Evolutionary conservation across 768 basidiomycete genomes (phyloP), one percentile per base, ranked within the genome.

Genomic region (Stropharia rugosoannulata): DNA sequence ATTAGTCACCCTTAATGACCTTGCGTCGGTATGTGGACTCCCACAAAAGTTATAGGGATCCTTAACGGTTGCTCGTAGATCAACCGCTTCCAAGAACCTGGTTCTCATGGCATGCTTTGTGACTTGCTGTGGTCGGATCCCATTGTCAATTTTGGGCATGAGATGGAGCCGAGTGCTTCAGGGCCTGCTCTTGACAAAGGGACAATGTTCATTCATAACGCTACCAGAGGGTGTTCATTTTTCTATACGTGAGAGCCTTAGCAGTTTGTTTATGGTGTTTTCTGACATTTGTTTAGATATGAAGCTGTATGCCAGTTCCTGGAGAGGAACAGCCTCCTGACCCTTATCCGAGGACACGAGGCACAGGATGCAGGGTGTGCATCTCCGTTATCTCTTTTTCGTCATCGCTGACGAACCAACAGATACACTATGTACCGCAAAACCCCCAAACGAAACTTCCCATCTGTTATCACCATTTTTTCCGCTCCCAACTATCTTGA

Each of bases 51-150:
- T 12, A 44, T 19, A 8, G 11, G 10, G 18, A 27, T 22, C 25
- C 50, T 54, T 42, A 62, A 54, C 53, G 29, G 42, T n/a, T 10
- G 38, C 19, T 32, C 9, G 49, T 64, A 97, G 93, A 76, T 99
- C 62, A 81, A 99, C 69, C 87, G 97, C 13, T 96, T 95, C 73
- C 80, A 87, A 68, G 97, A 99, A 68, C 96, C 97, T 2, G 94
- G 93, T 1, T 94, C 92, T 1, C 82, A 85, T 55, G 97, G 97
- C 1, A 75, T 97, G 54, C 80, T 98, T 61, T 98, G 96, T 66
- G 97, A 99, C 66, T 75, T 99, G 32, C 80, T 99, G 5, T 99
- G 97, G 97, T 85, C 95, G 0, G 97, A 98, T 69, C 97, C 97
- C 5, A 82, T 95, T 27, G 81, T 83, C 16, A 89, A 89, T 62